Evolutionary conservation across 75 land plant genomes (phyloP), one percentile per base, ranked within the genome.

Genomic region (Cunninghamia lanceolata): DNA sequence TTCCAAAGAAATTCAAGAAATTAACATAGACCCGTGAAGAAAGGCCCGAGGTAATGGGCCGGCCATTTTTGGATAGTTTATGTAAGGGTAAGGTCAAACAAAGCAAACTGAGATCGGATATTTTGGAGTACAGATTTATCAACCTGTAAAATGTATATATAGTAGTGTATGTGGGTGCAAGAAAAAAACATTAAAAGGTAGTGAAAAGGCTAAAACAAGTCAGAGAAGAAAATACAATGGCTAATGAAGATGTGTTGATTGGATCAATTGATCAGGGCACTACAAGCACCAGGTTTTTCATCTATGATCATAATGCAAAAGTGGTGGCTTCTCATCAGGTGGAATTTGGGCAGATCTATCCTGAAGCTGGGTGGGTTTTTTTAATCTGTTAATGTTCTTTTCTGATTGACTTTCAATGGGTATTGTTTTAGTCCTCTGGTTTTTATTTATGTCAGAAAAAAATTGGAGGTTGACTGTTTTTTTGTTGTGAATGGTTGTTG

Each of bases 201-300:
- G 53, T 50, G 53, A 50, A 50, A 50, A 50, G 53, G 53, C 53
- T 50, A 50, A 14, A 13, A 50, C 13, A 50, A 50, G 0, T 2
- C 3, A 50, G 53, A 14, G 16, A 43, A 43, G 6, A 50, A 21
- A 34, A 83, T 30, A 83, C 68, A 46, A 87, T 88, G 88, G 89
- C 63, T 28, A 84, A 87, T 11, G 91, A 82, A 68, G 94, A 87
- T 9, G 83, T 81, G 21, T 97, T 88, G 86, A 80, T 98, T 46
- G 99, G 95, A 0, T 90, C 99, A 5, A 92, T 98, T 66, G 99
- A 98, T 83, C 99, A 98, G 82, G 99, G 99, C 7, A 98, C 99
- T 16, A 98, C 99, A 35, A 97, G 99, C 89, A 95, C 99, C 8
- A 86, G 99, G 13, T 98, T 97, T 88, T 94, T 98, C 50, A 93